A percentile compares a stretch with the other conserved stretches of the same genome.
Evolutionary conservation across 2,329 filamentous ascomycete species (phyloP).

Genomic region (Achaetomium macrosporum): DNA sequence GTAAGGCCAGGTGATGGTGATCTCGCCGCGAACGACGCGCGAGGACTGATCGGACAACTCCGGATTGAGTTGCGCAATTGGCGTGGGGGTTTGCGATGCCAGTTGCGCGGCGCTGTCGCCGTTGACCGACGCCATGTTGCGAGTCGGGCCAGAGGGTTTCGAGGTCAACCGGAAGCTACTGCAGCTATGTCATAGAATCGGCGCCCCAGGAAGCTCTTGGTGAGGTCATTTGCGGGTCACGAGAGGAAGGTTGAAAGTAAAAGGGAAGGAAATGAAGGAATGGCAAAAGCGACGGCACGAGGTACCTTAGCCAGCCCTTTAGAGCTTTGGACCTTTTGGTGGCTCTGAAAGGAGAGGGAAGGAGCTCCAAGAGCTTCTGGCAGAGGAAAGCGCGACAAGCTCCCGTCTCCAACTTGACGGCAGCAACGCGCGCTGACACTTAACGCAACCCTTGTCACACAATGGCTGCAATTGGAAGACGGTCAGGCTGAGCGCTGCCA

Average conservation of each 20-base stretch:
- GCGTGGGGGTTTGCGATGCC: conserved; percentile 31
- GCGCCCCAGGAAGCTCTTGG: not conserved
- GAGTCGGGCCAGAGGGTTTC: not conserved
- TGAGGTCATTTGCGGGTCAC: conserved; percentile 5
- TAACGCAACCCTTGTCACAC: not conserved
- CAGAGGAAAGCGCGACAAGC: conserved; percentile 4
- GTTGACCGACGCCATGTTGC: conserved; percentile 22
- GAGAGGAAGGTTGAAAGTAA: not conserved
- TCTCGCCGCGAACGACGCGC: conserved; percentile 58
- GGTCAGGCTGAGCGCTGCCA: not conserved
- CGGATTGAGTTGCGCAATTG: conserved; percentile 52
- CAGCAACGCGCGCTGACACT: conserved; percentile 5
- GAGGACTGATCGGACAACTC: conserved; percentile 37
- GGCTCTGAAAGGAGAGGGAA: no score
- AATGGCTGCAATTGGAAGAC: conserved; percentile 4
- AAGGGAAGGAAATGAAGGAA: not conserved
- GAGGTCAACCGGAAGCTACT: not conserved
- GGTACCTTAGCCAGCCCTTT: not conserved
- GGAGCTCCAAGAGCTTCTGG: not conserved
- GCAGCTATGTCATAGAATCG: conserved; percentile 6
- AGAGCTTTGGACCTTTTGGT: no score
- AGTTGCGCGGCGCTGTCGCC: conserved; percentile 19
- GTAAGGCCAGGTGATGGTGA: conserved; percentile 89
- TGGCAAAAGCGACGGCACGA: not conserved
- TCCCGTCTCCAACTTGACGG: no score